Conservation (phyloP, 2,329 filamentous ascomycete genomes). For the Verticillium klebahnii region DNA sequence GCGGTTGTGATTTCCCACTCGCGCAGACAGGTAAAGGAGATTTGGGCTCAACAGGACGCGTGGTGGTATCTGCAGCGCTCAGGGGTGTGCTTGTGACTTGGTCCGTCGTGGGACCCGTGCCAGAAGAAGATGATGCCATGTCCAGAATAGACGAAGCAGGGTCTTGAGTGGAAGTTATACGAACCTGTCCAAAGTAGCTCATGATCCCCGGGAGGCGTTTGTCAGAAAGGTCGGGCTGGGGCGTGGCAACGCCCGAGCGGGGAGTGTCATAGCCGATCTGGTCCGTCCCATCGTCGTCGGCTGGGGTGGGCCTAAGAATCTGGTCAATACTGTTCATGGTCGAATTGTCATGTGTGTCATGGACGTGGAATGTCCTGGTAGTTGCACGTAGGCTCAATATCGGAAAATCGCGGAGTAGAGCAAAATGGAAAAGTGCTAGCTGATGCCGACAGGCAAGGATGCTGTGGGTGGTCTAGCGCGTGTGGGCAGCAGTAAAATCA, state of each 20-base stretch:
- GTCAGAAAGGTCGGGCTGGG: slow-evolving; percentile 88
- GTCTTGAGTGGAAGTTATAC: slow-evolving; percentile 61
- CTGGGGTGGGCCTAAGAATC: slow-evolving; percentile 45
- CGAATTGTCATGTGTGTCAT: not conserved
- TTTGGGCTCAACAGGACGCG: slow-evolving; percentile 5
- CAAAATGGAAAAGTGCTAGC: slow-evolving; percentile 23
- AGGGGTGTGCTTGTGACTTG: not conserved
- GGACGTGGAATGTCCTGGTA: not conserved
- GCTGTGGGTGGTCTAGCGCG: not conserved
- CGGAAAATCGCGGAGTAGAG: slow-evolving; percentile 3
- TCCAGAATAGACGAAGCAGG: not conserved
- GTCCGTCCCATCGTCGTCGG: slow-evolving; percentile 68
- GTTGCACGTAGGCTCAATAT: not conserved
- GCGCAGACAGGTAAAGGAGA: slow-evolving; percentile 4
- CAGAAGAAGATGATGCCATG: not conserved
- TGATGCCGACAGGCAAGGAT: slow-evolving; percentile 23
- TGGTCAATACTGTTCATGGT: slow-evolving; percentile 37
- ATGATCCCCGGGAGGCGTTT: slow-evolving; percentile 94
- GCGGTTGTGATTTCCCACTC: not conserved
- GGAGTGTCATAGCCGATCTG: slow-evolving; percentile 82
- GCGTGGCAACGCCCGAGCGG: slow-evolving; percentile 86
- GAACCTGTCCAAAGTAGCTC: slow-evolving; percentile 99
- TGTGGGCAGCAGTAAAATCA: not conserved
- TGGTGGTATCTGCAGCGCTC: not conserved
- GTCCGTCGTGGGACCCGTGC: not conserved